These are phyloP conservation scores for Aspergillus sp. DNA, from an alignment of 2,329 filamentous ascomycete species.

Conservation along the genomic window DNA sequence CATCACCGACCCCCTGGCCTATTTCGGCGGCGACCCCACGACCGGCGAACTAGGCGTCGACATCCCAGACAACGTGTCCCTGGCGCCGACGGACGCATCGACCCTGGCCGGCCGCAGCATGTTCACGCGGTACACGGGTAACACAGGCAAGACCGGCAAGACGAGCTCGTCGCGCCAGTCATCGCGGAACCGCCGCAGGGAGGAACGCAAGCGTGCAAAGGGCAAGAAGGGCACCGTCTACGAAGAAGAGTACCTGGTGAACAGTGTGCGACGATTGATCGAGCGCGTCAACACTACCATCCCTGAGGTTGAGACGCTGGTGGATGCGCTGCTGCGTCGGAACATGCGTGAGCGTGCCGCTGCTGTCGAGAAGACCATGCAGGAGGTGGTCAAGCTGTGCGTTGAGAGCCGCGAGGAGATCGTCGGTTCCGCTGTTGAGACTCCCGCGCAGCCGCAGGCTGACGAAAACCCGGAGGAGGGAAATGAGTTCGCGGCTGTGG, in stretches of 20 bases:
- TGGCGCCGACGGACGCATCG: slow-evolving; percentile 80
- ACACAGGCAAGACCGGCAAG: slow-evolving; percentile 36
- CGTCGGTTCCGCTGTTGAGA: slow-evolving; percentile 48
- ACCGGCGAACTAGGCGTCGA: slow-evolving; percentile 59
- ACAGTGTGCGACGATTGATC: slow-evolving; percentile 77
- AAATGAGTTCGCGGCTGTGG: slow-evolving; percentile 21
- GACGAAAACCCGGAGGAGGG: slow-evolving; percentile 21
- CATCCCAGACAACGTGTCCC: slow-evolving; percentile 86
- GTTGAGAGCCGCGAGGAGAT: slow-evolving; percentile 67
- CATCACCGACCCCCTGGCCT: slow-evolving; percentile 78
- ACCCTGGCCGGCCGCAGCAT: slow-evolving; percentile 77
- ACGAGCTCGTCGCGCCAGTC: slow-evolving; percentile 65
- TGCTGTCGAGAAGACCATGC: slow-evolving; percentile 71
- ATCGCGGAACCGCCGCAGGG: slow-evolving; percentile 80
- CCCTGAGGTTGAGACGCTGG: slow-evolving; percentile 70
- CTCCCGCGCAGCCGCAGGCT: slow-evolving; percentile 1
- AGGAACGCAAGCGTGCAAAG: slow-evolving; percentile 91
- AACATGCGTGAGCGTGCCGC: slow-evolving; percentile 85
- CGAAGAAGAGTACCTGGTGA: slow-evolving; percentile 95
- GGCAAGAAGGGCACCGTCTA: slow-evolving; percentile 97
- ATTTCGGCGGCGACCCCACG: slow-evolving; percentile 75
- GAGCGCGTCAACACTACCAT: slow-evolving; percentile 74
- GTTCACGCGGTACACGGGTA: slow-evolving; percentile 80
- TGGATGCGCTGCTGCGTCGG: slow-evolving; percentile 74
- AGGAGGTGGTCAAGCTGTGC: slow-evolving; percentile 72